A percentile compares a stretch with the other conserved stretches of the same genome.
phyloP scores from a whole-genome alignment of 495 filamentous ascomycete genomes.

The Neurospora sp. region DNA sequence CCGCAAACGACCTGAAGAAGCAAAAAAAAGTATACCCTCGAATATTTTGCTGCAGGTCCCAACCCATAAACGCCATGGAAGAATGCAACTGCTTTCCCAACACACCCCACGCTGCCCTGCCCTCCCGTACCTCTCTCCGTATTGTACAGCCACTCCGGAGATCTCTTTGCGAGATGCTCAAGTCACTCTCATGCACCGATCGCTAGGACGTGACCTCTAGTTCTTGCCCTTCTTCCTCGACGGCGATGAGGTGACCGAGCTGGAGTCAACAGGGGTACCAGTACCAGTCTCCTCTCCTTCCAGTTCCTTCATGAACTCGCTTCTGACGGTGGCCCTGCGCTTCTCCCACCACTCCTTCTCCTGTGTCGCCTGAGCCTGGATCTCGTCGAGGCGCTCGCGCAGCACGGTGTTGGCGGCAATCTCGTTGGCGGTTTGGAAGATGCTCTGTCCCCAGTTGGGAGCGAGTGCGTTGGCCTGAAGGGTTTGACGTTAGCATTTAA shows the following conservation, averaged over 20 bases:
- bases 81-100: slow-evolving; percentile 10
- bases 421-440: slow-evolving; percentile 90
- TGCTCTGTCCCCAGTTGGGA: slow-evolving; percentile 80
- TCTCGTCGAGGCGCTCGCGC: slow-evolving; percentile 65
- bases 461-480: slow-evolving; percentile 71
- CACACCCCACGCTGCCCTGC: background rate
- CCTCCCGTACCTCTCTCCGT: background rate
- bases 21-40: background rate
- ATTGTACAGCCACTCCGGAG: slow-evolving; percentile 9
- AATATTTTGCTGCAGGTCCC: slow-evolving; percentile 7
- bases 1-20: slow-evolving; percentile 2
- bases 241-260: background rate
- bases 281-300: slow-evolving; percentile 36
- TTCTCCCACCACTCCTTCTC: slow-evolving; percentile 94
- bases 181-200: background rate
- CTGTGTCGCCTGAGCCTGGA: slow-evolving; percentile 53
- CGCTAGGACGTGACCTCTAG: slow-evolving; percentile 26
- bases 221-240: slow-evolving; percentile 74
- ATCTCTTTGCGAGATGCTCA: background rate
- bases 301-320: slow-evolving; percentile 77
- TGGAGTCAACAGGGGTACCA: background rate
- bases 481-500: slow-evolving; percentile 1
- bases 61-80: slow-evolving; percentile 21
- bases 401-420: slow-evolving; percentile 66
- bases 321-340: slow-evolving; percentile 54